Evolutionary conservation across 495 filamentous ascomycete genomes (phyloP), one percentile per base, ranked within the genome.

Genomic region (Trichoderma reesei): DNA sequence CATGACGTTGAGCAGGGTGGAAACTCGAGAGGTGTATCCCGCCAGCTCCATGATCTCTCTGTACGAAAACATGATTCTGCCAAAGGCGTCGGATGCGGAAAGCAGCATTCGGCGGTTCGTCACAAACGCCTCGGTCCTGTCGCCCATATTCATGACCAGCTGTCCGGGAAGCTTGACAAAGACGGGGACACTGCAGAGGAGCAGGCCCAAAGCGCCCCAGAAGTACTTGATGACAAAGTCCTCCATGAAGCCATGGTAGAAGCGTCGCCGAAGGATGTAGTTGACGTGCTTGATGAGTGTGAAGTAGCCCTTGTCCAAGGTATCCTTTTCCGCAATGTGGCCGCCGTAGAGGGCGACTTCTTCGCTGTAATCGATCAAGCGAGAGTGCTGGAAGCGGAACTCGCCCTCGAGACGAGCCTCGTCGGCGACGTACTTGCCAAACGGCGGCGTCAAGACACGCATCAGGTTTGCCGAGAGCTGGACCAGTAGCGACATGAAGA

Each of bases 191-290:
- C 91, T 93, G 78, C 95, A 98, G n/a, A 98, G 86, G 66, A 95
- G 75, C 68, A 98, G 82, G 6, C 94, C 94, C 59, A 98, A 68
- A 5, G 94, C 94, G 62, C 95, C 95, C 94, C 94, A 98, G 78
- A 96, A 94, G 71, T 98, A 98, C 76, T 98, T 98, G 70, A 98
- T 93, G 14, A 98, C 90, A 76, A 96, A 98, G 72, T 98, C 94
- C 72, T 98, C 95, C 94, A 98, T 97, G 66, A 98, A 87, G 13
- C 91, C 92, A 70, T 98, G 91, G 72, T 96, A 98, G 68, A 98
- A 87, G 36, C 94, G 83, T 64, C 90, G 79, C 41, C 92, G 82
- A 46, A 98, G 76, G 68, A 97, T 96, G 69, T 94, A 91, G 72
- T 98, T 98, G 71, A 98, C 92, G 76, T 98, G 95, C 74, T 96